Base-by-base conservation (phyloP, 257 asterid genomes). In the Nicotiana attenuata region DNA sequence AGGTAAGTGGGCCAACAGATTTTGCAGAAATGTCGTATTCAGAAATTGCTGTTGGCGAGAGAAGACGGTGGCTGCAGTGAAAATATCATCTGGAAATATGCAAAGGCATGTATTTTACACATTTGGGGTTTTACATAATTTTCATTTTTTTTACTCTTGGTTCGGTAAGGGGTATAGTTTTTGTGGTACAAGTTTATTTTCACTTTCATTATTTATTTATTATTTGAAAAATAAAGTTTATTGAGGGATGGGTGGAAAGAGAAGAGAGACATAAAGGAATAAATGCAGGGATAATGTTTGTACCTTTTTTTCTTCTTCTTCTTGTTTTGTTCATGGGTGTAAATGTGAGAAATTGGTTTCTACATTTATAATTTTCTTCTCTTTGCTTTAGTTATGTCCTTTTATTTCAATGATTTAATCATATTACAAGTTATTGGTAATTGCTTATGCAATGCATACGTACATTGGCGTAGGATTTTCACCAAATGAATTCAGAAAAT, bases 251-350 rank as follows among this genome's bases (percentile, higher is more conserved):
- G 78, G 63, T 24, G 3, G 45, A 78, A 63, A 19, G 53, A 35
- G 73, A 77, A 13, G 45, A 5, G 17, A 63, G 85, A 78, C 63
- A 31, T 35, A 67, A 47, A 80, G 81, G 57, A 87, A 55, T 41
- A 81, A 78, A 41, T 28, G 80, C 67, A 41, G 24, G 68, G 69
- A 81, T 64, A 71, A 41, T 75, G 79, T 66, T 81, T 64, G 68
- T 78, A 65, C 41, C 26, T n/a, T 67, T 0, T 24, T 29, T 55
- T 45, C 52, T 57, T 60, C 33, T 68, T 7, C 2, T 69, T 7
- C 2, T 57, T 85, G 75, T 83, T 71, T 86, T 38, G 33, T 81
- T 81, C 77, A 71, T 77, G 81, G 85, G 85, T 90, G 94, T 93
- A 93, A 85, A 90, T 91, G 88, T 89, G 84, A 79, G 84, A 89